A percentile compares a stretch with the other conserved stretches of the same genome.
These are phyloP conservation scores for Clonostachys chloroleuca DNA, from an alignment of 2,329 filamentous ascomycete species.

Conservation along the genomic window DNA sequence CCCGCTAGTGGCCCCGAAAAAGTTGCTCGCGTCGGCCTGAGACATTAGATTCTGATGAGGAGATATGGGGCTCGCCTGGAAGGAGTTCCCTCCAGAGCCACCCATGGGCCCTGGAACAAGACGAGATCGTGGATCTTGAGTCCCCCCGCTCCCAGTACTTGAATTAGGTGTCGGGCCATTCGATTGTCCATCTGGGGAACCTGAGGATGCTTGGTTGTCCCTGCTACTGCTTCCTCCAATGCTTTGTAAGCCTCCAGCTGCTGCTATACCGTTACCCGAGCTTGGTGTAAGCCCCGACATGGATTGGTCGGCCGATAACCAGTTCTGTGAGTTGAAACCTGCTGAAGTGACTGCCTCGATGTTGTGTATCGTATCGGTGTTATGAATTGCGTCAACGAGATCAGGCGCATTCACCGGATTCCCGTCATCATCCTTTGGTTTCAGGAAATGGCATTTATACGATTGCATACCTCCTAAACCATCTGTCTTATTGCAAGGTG, in stretches of 20 bases:
- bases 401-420: constrained; percentile 32
- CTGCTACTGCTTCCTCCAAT: constrained; percentile 21
- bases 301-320: constrained; percentile 34
- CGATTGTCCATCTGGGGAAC: constrained; percentile 45
- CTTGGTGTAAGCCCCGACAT: constrained; percentile 28
- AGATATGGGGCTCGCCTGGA: constrained; percentile 45
- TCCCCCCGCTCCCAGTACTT: constrained; percentile 20
- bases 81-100: constrained; percentile 38
- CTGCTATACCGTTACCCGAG: constrained; percentile 26
- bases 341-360: too few relatives aligned
- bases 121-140: constrained; percentile 15
- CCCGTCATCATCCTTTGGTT: constrained; percentile 29
- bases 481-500: constrained; percentile 25
- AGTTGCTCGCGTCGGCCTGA: constrained; percentile 29
- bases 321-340: constrained; percentile 20
- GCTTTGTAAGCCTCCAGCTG: constrained; percentile 8
- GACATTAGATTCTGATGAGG: constrained; percentile 33
- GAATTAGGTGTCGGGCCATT: constrained; percentile 58
- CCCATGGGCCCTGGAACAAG: constrained; percentile 21
- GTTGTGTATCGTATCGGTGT: neutral
- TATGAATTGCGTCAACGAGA: constrained; percentile 26
- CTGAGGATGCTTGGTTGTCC: constrained; percentile 38
- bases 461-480: constrained; percentile 33
- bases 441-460: constrained; percentile 39
- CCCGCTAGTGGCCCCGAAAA: constrained; percentile 30